Conservation (phyloP, 2,329 filamentous ascomycete genomes). For the Aspergillus sp. region DNA sequence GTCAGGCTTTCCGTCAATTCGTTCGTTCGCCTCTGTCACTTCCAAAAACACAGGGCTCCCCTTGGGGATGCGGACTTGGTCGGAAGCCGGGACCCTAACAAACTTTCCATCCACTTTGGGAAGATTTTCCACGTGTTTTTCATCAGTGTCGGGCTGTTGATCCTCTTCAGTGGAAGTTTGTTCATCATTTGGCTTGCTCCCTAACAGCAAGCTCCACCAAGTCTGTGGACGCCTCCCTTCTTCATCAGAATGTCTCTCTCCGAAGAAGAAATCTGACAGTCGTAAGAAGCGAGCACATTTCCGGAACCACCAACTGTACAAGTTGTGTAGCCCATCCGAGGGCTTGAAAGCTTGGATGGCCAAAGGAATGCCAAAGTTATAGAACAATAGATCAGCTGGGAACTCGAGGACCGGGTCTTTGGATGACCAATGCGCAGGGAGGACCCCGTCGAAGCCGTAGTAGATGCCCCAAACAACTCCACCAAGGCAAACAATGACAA, state of each 20-base stretch:
- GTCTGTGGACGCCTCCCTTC: conserved; percentile 66
- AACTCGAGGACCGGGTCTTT: conserved; percentile 93
- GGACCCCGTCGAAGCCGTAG: conserved; percentile 65
- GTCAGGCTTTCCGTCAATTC: conserved; percentile 60
- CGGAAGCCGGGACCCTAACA: conserved; percentile 88
- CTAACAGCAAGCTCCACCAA: conserved; percentile 50
- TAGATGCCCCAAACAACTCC: conserved; percentile 93
- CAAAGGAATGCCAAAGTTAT: conserved; percentile 92
- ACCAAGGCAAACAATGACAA: conserved; percentile 90
- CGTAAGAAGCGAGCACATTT: conserved; percentile 76
- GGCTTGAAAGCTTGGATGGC: conserved; percentile 82
- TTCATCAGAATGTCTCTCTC: conserved; percentile 76
- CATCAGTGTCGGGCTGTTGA: conserved; percentile 29
- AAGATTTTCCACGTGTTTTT: conserved; percentile 46
- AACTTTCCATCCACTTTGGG: conserved; percentile 75
- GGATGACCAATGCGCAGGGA: conserved; percentile 91
- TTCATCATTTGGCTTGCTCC: conserved; percentile 39
- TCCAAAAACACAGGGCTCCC: conserved; percentile 77
- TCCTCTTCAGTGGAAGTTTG: conserved; percentile 35
- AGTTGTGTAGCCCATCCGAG: conserved; percentile 75
- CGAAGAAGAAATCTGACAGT: conserved; percentile 90
- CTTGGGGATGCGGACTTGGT: conserved; percentile 92
- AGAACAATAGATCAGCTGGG: conserved; percentile 89
- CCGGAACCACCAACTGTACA: conserved; percentile 97
- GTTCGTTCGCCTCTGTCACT: conserved; percentile 66